phyloP scores from a whole-genome alignment of 352 stramenopile genomes.

The Globisporangium canariense region DNA sequence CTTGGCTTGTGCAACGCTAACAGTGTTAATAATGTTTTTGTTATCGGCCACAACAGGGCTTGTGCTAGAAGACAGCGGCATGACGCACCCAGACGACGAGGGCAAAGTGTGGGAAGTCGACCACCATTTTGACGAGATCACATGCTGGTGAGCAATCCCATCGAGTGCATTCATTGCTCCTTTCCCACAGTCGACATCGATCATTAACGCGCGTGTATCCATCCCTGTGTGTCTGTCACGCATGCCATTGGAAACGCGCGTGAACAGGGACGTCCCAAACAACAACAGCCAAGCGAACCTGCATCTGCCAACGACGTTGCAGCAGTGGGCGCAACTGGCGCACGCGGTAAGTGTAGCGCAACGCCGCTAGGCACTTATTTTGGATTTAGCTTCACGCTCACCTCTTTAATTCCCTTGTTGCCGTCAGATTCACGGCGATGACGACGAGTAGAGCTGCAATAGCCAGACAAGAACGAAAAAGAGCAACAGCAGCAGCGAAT shows the following conservation, averaged over 20 bases:
- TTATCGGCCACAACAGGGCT: conserved; percentile 32
- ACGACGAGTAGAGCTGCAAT: neutral
- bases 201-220: neutral
- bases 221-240: conserved; percentile 1
- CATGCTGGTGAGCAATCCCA: conserved; percentile 45
- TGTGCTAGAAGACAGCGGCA: conserved; percentile 55
- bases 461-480: neutral
- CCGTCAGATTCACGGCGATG: conserved; percentile 7
- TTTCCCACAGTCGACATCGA: neutral
- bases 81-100: conserved; percentile 56
- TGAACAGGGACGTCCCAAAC: conserved; percentile 50
- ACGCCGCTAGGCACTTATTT: neutral
- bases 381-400: neutral
- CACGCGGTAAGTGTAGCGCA: conserved; percentile 33
- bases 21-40: neutral
- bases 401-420: neutral
- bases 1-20: too few relatives aligned
- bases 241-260: neutral
- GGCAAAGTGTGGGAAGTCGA: conserved; percentile 76
- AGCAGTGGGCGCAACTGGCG: conserved; percentile 53
- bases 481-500: neutral
- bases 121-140: conserved; percentile 69
- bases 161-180: neutral
- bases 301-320: conserved; percentile 45
- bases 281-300: conserved; percentile 45